phyloP scores from a whole-genome alignment of 1,284 basidiomycete genomes.

The Leccinum fallax region DNA sequence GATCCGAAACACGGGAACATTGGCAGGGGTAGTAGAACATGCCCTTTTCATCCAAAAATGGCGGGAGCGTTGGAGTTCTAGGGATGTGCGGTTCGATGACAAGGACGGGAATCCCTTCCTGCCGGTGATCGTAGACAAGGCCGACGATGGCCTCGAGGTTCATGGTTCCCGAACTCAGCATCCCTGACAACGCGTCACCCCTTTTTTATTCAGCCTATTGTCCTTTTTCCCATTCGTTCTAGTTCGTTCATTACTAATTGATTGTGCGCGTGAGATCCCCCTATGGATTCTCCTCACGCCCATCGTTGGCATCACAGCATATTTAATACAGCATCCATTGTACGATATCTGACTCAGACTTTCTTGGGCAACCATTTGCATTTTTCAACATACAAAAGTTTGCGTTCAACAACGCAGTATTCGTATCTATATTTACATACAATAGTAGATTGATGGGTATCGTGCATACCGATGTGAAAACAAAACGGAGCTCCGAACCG shows the following conservation, averaged over 20 bases:
- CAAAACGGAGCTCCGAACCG: slow-evolving; percentile 1
- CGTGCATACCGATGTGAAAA: not conserved
- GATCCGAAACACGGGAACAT: slow-evolving; percentile 42
- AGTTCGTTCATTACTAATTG: not conserved
- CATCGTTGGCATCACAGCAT: not conserved
- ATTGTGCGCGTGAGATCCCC: not conserved
- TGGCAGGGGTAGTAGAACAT: slow-evolving; percentile 38
- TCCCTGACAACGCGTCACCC: slow-evolving; percentile 1
- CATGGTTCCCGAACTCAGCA: not conserved
- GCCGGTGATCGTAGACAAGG: slow-evolving; percentile 21
- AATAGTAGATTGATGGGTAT: not conserved
- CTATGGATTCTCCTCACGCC: not conserved
- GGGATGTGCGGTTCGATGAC: slow-evolving; percentile 42
- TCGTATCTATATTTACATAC: not conserved
- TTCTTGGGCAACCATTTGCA: not conserved
- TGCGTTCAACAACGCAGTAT: not conserved
- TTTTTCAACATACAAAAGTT: not conserved
- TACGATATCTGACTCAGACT: not conserved
- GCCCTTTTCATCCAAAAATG: slow-evolving; percentile 37
- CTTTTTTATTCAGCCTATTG: not conserved
- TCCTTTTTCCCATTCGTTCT: not conserved
- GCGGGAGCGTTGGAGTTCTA: slow-evolving; percentile 39
- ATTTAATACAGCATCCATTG: not conserved
- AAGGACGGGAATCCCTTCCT: slow-evolving; percentile 39
- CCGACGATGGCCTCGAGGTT: not conserved